A percentile compares a stretch with the other conserved stretches of the same genome.
These are phyloP conservation scores for Novymonas esmeraldas DNA, from an alignment of 208 protist species.

Conservation along the genomic window DNA sequence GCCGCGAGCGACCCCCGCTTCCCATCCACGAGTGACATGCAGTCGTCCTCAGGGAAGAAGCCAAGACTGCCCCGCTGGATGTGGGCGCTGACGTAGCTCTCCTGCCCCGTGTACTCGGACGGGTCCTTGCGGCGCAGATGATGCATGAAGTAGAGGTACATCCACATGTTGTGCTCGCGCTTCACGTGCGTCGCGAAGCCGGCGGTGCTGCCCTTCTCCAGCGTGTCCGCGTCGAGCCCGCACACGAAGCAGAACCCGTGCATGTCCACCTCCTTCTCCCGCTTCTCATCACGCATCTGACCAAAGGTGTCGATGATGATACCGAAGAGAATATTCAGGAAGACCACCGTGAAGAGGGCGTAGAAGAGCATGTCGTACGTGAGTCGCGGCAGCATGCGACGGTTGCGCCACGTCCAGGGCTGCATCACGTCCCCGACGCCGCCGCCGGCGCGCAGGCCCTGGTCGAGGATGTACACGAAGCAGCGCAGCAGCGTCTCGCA, in stretches of 20 bases:
- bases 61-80: slow-evolving; percentile 55
- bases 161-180: slow-evolving; percentile 95
- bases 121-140: slow-evolving; percentile 82
- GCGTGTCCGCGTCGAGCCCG: slow-evolving; percentile 77
- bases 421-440: slow-evolving; percentile 86
- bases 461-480: slow-evolving; percentile 77
- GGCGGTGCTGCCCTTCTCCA: slow-evolving; percentile 68
- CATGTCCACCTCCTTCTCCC: slow-evolving; percentile 79
- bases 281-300: slow-evolving; percentile 87
- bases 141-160: slow-evolving; percentile 94
- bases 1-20: slow-evolving; percentile 3
- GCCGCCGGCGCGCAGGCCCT: slow-evolving; percentile 78
- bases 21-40: slow-evolving; percentile 54
- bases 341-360: slow-evolving; percentile 92
- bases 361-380: slow-evolving; percentile 93
- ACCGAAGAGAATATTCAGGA: slow-evolving; percentile 96
- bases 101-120: slow-evolving; percentile 82
- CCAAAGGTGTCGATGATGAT: slow-evolving; percentile 96
- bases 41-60: slow-evolving; percentile 82
- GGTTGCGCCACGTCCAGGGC: slow-evolving; percentile 54
- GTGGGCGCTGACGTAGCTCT: slow-evolving; percentile 74
- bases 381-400: slow-evolving; percentile 50
- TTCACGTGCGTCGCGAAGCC: slow-evolving; percentile 90
- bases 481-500: slow-evolving; percentile 71
- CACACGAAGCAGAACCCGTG: slow-evolving; percentile 93